Conservation (phyloP, 1,139 yeast genomes). For the Candida tunisiensis region DNA sequence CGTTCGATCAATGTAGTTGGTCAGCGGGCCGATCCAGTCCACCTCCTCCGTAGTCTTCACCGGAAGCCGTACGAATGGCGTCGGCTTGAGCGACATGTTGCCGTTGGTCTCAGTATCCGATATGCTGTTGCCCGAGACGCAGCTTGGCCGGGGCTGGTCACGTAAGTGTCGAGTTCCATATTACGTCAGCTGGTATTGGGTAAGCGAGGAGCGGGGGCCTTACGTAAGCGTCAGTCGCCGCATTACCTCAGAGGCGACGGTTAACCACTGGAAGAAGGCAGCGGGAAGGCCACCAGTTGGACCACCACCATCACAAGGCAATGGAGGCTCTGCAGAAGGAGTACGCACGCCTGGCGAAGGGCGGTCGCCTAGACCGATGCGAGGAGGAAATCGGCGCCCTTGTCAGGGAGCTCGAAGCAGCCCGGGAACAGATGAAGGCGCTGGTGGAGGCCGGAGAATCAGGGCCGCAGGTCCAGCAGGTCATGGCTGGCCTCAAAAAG, state of each 20-base stretch:
- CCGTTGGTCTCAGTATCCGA: too few relatives aligned
- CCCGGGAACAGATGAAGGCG: background rate
- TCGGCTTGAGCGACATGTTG: background rate
- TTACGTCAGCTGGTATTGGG: too few relatives aligned
- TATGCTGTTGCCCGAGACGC: too few relatives aligned
- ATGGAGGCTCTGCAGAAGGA: background rate
- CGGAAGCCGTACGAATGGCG: conserved; percentile 22
- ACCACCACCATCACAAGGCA: too few relatives aligned
- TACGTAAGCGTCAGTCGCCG: too few relatives aligned
- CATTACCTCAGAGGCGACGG: too few relatives aligned
- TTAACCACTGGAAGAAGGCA: too few relatives aligned
- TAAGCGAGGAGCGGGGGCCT: too few relatives aligned
- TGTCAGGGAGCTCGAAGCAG: background rate
- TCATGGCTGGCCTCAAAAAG: background rate
- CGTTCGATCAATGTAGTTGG: conserved; percentile 37
- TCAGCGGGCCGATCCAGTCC: conserved; percentile 53
- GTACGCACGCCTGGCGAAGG: background rate
- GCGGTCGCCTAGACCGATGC: background rate
- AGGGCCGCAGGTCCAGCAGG: background rate
- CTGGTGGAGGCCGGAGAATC: background rate
- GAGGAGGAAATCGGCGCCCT: background rate
- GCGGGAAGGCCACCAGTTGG: too few relatives aligned
- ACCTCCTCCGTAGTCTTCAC: conserved; percentile 39
- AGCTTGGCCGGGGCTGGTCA: too few relatives aligned
- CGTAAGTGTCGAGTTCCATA: too few relatives aligned